phyloP scores from a whole-genome alignment of 1,284 basidiomycete species.

The Lentinus polychrous region DNA sequence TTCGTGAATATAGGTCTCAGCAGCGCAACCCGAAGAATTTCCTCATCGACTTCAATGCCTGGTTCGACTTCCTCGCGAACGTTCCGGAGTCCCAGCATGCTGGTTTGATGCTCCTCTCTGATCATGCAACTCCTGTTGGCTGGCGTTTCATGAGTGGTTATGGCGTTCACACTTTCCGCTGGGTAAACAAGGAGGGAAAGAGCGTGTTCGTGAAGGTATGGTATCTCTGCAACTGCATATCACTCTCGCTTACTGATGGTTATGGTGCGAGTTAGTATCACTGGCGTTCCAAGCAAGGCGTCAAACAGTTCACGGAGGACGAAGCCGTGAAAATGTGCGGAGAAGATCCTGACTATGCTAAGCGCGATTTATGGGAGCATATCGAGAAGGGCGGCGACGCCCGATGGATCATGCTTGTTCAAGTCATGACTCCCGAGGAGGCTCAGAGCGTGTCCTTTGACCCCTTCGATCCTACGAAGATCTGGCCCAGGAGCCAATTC shows the following conservation, averaged over 20 bases:
- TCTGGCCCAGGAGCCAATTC: constrained; percentile 75
- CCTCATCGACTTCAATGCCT: constrained; percentile 1
- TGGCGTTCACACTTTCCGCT: no score
- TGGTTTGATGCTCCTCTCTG: no score
- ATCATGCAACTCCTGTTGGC: no score
- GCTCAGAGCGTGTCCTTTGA: constrained; percentile 80
- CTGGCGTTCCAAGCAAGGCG: no score
- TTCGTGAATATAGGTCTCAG: background rate
- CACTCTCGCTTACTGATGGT: no score
- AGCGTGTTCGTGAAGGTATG: no score
- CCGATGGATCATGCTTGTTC: constrained; percentile 68
- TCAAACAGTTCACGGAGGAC: constrained; percentile 35
- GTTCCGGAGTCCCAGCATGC: background rate
- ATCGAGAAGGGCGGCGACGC: constrained; percentile 72
- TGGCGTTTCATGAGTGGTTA: no score
- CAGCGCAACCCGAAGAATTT: constrained; percentile 5
- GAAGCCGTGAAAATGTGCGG: constrained; percentile 48
- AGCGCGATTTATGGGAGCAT: constrained; percentile 62
- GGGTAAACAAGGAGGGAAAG: no score
- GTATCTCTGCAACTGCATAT: no score
- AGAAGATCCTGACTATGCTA: constrained; percentile 73
- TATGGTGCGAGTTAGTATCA: no score
- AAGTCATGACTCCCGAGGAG: constrained; percentile 81
- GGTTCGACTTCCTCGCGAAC: constrained; percentile 2
- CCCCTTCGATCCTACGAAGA: constrained; percentile 81